Evolutionary conservation across 208 protist genomes (phyloP).

Genomic region (Leptomonas pyrrhocoris): DNA sequence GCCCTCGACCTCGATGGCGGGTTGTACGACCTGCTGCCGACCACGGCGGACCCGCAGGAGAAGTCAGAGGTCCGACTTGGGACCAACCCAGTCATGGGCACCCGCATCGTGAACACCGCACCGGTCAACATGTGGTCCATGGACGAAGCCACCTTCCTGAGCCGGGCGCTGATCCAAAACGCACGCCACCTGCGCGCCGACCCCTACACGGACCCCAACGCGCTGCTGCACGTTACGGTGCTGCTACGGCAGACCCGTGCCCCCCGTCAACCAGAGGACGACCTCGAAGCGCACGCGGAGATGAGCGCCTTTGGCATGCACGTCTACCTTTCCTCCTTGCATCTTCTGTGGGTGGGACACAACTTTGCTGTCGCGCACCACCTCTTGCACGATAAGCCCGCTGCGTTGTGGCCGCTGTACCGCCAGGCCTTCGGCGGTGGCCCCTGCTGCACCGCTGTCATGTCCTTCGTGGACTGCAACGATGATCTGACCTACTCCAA

Average conservation of each 20-base stretch:
- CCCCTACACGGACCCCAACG: conserved; percentile 28
- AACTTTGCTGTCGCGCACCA: conserved; percentile 30
- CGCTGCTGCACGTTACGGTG: conserved; percentile 37
- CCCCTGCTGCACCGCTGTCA: conserved; percentile 28
- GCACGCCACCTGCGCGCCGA: conserved; percentile 32
- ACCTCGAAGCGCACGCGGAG: not conserved
- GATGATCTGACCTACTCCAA: conserved; percentile 21
- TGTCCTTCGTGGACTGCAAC: conserved; percentile 25
- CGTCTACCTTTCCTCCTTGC: conserved; percentile 46
- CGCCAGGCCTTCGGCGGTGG: conserved; percentile 41
- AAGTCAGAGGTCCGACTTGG: conserved; percentile 16
- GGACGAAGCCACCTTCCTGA: conserved; percentile 30
- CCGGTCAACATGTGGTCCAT: conserved; percentile 26
- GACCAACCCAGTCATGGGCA: conserved; percentile 47
- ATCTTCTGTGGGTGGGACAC: conserved; percentile 41
- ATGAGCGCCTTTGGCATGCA: not conserved
- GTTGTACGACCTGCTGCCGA: conserved; percentile 42
- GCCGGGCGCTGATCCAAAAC: conserved; percentile 37
- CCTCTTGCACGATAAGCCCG: conserved; percentile 16
- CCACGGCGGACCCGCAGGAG: not conserved
- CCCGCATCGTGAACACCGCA: conserved; percentile 34
- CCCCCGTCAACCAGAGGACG: not conserved
- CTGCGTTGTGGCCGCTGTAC: conserved; percentile 34
- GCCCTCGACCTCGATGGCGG: conserved; percentile 29
- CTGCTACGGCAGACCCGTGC: conserved; percentile 31